phyloP scores from a whole-genome alignment of 768 basidiomycete genomes.

The Boletus rubescentipes region DNA sequence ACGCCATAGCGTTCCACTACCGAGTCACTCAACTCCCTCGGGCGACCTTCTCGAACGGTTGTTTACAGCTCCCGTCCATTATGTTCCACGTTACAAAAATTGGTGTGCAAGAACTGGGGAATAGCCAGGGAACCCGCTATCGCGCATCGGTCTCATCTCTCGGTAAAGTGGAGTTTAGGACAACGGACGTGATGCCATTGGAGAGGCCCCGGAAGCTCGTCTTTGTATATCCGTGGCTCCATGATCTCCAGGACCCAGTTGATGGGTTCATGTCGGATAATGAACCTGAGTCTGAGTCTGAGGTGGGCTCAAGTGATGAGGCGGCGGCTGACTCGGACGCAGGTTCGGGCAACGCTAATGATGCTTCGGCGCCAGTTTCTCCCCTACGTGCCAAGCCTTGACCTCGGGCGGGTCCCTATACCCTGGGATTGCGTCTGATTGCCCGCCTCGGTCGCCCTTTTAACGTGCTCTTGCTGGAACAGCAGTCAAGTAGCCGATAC shows the following conservation, averaged over 20 bases:
- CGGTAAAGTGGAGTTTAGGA: constrained; percentile 2
- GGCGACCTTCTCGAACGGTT: neutral
- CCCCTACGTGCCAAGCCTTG: too few relatives aligned
- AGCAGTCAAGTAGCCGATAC: too few relatives aligned
- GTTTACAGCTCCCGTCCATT: neutral
- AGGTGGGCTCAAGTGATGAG: too few relatives aligned
- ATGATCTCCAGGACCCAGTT: neutral
- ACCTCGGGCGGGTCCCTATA: too few relatives aligned
- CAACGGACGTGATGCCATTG: neutral
- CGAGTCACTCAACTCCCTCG: neutral
- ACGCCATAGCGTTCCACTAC: neutral
- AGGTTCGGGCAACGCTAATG: too few relatives aligned
- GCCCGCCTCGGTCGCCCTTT: too few relatives aligned
- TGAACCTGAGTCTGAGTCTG: neutral
- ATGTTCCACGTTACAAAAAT: neutral
- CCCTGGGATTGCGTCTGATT: too few relatives aligned
- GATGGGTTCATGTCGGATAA: neutral
- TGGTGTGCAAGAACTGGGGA: neutral
- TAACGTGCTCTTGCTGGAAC: too few relatives aligned
- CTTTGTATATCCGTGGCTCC: constrained; percentile 13
- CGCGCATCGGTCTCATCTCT: neutral
- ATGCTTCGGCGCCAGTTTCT: too few relatives aligned
- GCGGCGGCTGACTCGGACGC: too few relatives aligned
- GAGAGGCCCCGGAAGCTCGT: neutral
- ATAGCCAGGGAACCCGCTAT: neutral